A percentile compares a stretch with the other conserved stretches of the same genome.
Evolutionary conservation across 768 basidiomycete species (phyloP).

Genomic region (Tylopilus vinaceipallidus): DNA sequence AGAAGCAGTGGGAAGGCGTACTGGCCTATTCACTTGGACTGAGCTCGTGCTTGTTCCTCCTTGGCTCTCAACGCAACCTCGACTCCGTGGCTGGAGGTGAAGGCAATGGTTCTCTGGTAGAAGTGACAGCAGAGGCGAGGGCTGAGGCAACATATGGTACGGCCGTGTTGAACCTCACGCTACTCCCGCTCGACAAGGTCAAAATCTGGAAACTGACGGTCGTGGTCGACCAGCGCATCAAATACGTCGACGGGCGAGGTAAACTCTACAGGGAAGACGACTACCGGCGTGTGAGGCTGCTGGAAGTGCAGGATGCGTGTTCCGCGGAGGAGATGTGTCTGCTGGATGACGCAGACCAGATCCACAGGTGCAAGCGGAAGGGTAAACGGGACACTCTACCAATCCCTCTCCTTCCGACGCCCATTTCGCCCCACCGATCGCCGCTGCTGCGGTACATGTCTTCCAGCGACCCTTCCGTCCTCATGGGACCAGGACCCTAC

Average conservation of each 20-base stretch:
- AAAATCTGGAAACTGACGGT: slow-evolving; percentile 76
- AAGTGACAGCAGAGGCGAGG: slow-evolving; percentile 4
- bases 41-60: slow-evolving; percentile 79
- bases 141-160: slow-evolving; percentile 40
- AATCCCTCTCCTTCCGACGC: slow-evolving; percentile 30
- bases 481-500: slow-evolving; percentile 29
- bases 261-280: slow-evolving; percentile 3
- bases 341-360: slow-evolving; percentile 5
- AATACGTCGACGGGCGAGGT: slow-evolving; percentile 4
- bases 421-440: slow-evolving; percentile 29
- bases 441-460: slow-evolving; percentile 20
- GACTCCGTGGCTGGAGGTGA: neutral
- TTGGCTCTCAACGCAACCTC: slow-evolving; percentile 45
- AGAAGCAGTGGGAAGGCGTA: slow-evolving; percentile 89
- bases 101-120: neutral
- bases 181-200: slow-evolving; percentile 86
- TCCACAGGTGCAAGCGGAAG: slow-evolving; percentile 17
- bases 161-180: slow-evolving; percentile 74
- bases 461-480: slow-evolving; percentile 19
- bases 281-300: slow-evolving; percentile 6
- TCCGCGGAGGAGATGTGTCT: slow-evolving; percentile 12
- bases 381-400: neutral
- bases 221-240: slow-evolving; percentile 58
- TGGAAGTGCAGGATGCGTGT: slow-evolving; percentile 22
- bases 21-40: slow-evolving; percentile 79